Evolutionary conservation across 345 rosid species (phyloP), one percentile per base, ranked within the genome.

Genomic region (Gossypium anomalum): DNA sequence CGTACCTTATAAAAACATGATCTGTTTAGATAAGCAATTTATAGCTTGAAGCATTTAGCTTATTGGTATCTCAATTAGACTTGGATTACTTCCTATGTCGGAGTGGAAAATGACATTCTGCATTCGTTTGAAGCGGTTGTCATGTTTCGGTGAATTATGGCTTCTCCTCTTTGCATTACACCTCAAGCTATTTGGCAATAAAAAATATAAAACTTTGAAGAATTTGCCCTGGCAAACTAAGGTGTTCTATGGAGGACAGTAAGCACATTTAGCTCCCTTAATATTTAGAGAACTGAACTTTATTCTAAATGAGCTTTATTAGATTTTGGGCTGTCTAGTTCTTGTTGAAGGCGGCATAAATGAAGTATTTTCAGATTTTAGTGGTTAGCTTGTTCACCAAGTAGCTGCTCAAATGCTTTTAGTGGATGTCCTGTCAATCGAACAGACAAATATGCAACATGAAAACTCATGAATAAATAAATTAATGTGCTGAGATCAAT

Each of bases 101-200:
- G 34, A 67, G 13, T 22, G 53, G 53, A n/a, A 45, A 48, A 48
- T 48, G 9, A 48, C 43, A 25, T 68, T 68, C 72, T 68, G 72
- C 57, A 48, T 49, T 3, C 7, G 4, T 48, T 68, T 23, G 48
- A 25, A 52, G 57, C 0, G 3, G 12, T 47, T 67, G 17, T 67
- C 71, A 23, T 25, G 23, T 48, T 67, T 14, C 2, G 10, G 22
- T 65, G 56, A 23, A 48, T 23, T 68, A 68, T 65, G 72, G 41
- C 34, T 48, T 68, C 22, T 48, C 19, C 14, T 48, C 51, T 25
- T 3, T 48, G 14, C 12, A 15, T 68, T 48, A 58, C 14, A 48
- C 57, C 22, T 68, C 6, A 38, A 68, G 48, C 16, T 68, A 49
- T 49, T 25, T 68, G 22, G 44, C 23, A 66, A 44, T 44, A 19